A percentile compares a stretch with the other conserved stretches of the same genome.
Conservation (phyloP, 768 basidiomycete species). For the Amanita subjunquillea region DNA sequence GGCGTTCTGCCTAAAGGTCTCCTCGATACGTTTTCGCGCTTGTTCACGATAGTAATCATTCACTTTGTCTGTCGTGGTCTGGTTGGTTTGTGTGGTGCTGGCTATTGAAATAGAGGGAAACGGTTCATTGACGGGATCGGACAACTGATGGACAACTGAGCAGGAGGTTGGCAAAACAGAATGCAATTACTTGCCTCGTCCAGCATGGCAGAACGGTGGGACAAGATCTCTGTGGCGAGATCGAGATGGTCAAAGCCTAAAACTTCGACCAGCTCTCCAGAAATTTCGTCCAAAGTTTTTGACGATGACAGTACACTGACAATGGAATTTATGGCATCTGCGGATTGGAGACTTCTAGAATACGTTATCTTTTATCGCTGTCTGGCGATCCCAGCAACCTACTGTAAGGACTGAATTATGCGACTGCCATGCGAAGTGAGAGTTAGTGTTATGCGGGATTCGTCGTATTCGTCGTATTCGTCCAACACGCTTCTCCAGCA, state of each 20-base stretch:
- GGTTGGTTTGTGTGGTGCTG: neutral
- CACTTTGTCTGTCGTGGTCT: neutral
- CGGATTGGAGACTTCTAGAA: neutral
- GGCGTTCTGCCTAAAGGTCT: conserved; percentile 48
- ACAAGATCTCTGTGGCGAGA: conserved; percentile 60
- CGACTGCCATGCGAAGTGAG: neutral
- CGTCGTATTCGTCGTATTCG: conserved; percentile 1
- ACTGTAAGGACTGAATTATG: neutral
- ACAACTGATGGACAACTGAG: neutral
- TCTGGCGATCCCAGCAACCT: neutral
- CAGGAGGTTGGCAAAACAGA: neutral
- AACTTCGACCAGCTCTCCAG: conserved; percentile 67
- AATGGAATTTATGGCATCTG: conserved; percentile 19
- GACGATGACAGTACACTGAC: conserved; percentile 34
- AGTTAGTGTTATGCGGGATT: neutral
- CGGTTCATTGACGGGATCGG: neutral
- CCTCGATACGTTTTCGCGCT: conserved; percentile 54
- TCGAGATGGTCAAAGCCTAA: conserved; percentile 83
- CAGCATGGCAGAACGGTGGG: conserved; percentile 37
- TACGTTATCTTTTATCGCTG: neutral
- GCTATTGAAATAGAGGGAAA: neutral
- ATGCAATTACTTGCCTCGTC: conserved; percentile 32
- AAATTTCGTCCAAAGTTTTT: conserved; percentile 59
- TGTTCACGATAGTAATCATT: conserved; percentile 28
- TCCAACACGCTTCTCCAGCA: conserved; percentile 4